Conservation (phyloP, 2,329 filamentous ascomycete genomes). For the Colletotrichum sp. region DNA sequence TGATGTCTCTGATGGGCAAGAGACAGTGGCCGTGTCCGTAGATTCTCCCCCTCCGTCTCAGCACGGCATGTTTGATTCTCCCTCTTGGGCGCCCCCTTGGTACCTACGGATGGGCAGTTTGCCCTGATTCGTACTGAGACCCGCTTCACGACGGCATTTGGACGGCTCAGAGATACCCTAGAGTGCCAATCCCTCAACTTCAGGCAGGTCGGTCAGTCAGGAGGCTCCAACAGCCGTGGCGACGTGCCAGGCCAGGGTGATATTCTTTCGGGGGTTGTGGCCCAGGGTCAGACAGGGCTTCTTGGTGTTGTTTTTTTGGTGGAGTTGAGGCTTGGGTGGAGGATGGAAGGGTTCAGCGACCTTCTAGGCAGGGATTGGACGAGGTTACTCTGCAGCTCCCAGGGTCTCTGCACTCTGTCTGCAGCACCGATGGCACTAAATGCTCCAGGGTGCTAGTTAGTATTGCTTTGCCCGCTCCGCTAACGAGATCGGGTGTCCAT, state of each 20-base stretch:
- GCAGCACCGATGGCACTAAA: slow-evolving; percentile 6
- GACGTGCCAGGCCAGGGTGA: neutral
- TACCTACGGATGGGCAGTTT: neutral
- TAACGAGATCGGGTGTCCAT: slow-evolving; percentile 13
- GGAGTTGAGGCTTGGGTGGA: slow-evolving; percentile 8
- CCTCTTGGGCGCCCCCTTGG: neutral
- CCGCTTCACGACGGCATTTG: neutral
- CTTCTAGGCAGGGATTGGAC: slow-evolving; percentile 1
- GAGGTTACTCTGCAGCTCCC: neutral
- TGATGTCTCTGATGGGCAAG: neutral
- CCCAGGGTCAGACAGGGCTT: neutral
- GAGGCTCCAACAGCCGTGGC: neutral
- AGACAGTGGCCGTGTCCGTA: neutral
- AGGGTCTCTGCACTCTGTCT: neutral
- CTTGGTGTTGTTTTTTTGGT: slow-evolving; percentile 14
- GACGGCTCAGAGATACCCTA: neutral
- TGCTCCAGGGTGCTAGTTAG: neutral
- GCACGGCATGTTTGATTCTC: neutral
- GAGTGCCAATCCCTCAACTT: neutral
- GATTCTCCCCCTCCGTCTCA: neutral
- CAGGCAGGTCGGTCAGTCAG: neutral
- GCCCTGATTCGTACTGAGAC: neutral
- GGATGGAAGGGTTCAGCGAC: slow-evolving; percentile 7
- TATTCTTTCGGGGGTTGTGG: neutral
- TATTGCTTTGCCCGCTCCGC: neutral